Base-by-base conservation (phyloP, 106 monocot species). In the Allium fistulosum region DNA sequence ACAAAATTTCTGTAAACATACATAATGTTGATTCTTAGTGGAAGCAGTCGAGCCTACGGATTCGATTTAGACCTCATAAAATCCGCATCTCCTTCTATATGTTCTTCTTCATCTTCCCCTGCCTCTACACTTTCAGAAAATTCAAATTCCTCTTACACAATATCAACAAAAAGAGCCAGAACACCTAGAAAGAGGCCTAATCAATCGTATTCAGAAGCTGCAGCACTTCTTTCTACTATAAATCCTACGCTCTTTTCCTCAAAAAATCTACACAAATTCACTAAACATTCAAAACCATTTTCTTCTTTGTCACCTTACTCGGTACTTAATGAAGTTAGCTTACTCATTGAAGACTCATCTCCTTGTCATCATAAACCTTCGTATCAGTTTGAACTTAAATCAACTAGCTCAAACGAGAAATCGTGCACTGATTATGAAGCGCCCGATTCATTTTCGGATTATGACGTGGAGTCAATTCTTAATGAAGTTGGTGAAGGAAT, bases 131-230 rank as follows among this genome's bases (percentile, higher is more conserved):
- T 83, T 7, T 81, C 84, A 10, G 78, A 83, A 10, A 73, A 75
- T 67, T 75, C 80, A 28, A 78, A 85, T 17, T 67, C 82, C 9
- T 9, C 68, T 4, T 68, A 67, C 58, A 68, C 77, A 57, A 83
- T 95, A 56, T 91, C 88, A 70, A 82, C 87, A 16, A 95, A 95
- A 77, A 73, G 75, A 51, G 72, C 85, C 4, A 76, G 94, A 12
- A 65, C 87, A 11, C 91, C 87, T 3, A 67, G 94, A 17, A 95
- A 95, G 73, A 59, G 94, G 11, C 94, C 94, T 7, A 91, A 91
- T 81, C 91, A 95, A 66, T 77, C 79, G 46, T 95, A 87, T 76
- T 72, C 79, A 16, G 88, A 95, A 63, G 94, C 94, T 10, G 94
- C 91, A 17, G 91, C 88, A 26, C 81, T 95, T n/a, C 91, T 95